These are phyloP conservation scores for Jaltomata sinuosa DNA, from an alignment of 257 asterid species.

Conservation along the genomic window DNA sequence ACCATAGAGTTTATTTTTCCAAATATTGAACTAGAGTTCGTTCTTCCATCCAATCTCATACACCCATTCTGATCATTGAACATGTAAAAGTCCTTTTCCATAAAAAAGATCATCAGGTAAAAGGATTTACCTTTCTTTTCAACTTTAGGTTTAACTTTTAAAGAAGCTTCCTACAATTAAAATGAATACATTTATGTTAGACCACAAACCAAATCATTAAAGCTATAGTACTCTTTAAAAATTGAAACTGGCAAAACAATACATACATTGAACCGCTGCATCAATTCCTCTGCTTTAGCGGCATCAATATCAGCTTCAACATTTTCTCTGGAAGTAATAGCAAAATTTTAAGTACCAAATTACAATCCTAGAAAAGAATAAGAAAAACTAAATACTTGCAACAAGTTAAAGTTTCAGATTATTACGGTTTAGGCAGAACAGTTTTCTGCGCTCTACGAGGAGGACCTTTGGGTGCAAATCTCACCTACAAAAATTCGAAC, in stretches of 20 bases:
- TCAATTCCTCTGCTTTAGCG: conserved; percentile 51
- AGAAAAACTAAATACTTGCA: background rate
- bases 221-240: too few relatives aligned
- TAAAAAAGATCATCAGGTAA: too few relatives aligned
- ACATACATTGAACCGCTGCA: conserved; percentile 51
- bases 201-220: background rate
- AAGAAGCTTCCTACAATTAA: conserved; percentile 46
- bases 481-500: conserved; percentile 28
- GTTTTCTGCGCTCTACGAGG: conserved; percentile 47
- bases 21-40: too few relatives aligned
- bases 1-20: background rate
- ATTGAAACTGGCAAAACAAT: background rate
- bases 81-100: too few relatives aligned
- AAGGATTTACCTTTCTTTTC: conserved; percentile 59
- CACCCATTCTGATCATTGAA: too few relatives aligned
- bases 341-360: background rate
- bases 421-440: conserved; percentile 54
- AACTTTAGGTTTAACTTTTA: conserved; percentile 31
- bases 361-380: background rate
- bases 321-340: conserved; percentile 46
- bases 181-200: background rate
- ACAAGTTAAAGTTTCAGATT: background rate
- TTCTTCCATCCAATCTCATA: too few relatives aligned
- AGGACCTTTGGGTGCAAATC: conserved; percentile 72
- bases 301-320: conserved; percentile 46